Base-by-base conservation (phyloP, 768 basidiomycete species). In the Cyathus striatus region DNA sequence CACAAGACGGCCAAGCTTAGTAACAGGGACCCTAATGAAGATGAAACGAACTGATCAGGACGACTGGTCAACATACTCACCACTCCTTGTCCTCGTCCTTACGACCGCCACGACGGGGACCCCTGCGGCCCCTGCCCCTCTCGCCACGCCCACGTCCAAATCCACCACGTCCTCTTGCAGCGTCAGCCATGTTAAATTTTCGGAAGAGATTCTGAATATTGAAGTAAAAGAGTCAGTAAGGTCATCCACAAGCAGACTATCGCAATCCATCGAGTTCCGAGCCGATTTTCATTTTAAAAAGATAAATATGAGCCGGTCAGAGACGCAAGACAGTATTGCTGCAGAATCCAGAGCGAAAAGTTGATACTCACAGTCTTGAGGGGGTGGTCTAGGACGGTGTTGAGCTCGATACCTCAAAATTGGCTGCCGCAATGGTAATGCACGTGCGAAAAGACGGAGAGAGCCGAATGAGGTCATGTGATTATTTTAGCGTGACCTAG, bases 11-110 rank as follows among this genome's bases (percentile, higher is more conserved):
- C 96, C 96, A 54, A 99, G 88, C 68, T 98, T 99, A 66, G 96
- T 98, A 69, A 97, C 94, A 56, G 96, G 95, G 49, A 84, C 83
- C 93, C 91, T 93, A 55, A 6, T 18, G 12, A n/a, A 27, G 48
- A 38, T 17, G 23, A 14, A 17, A 13, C n/a, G 25, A 38, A 37
- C 38, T 26, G 38, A 43, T 40, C 22, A 26, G 24, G 43, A 30
- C 40, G 27, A 27, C 21, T 26, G 5, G 17, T 22, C 17, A 18
- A 4, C 44, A 5, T 40, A 51, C 65, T 66, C 64, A 96, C 95
- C 96, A 98, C 68, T 98, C 96, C 78, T 98, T 97, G 73, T 98
- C 96, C 68, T 98, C 96, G 60, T 99, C 96, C 78, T 96, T 97
- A 76, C 92, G 91, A 46, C 90, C 90, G 45, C 95, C 96, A 55